Percentiles rank a stretch among this genome's conserved stretches.
phyloP scores from a whole-genome alignment of 345 rosid genomes.

The Trapa incisa region DNA sequence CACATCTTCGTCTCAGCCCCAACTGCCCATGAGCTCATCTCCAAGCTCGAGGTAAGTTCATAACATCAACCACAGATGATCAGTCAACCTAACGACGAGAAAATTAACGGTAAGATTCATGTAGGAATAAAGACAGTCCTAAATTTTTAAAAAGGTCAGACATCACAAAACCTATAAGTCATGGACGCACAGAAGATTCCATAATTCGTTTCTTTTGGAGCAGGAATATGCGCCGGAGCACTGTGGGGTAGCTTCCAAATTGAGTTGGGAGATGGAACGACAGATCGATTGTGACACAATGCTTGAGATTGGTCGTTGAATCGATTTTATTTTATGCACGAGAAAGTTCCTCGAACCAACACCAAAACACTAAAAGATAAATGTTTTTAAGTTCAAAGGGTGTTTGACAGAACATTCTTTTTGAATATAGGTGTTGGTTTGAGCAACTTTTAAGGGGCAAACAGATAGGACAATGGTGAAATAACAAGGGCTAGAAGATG shows the following conservation, averaged over 20 bases:
- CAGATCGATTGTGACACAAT: slow-evolving; percentile 39
- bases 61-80: not conserved
- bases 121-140: too few species aligned
- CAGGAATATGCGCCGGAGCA: slow-evolving; percentile 53
- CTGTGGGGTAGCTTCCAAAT: slow-evolving; percentile 33
- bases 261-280: slow-evolving; percentile 59
- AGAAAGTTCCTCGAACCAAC: too few species aligned
- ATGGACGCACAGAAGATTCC: too few species aligned
- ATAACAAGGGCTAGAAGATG: not conserved
- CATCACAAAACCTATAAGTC: too few species aligned
- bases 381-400: too few species aligned
- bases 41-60: slow-evolving; percentile 48
- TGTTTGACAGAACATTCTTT: too few species aligned
- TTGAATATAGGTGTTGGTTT: too few species aligned
- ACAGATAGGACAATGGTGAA: not conserved
- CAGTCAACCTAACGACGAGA: not conserved
- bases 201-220: slow-evolving; percentile 1
- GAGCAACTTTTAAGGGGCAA: too few species aligned
- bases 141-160: too few species aligned
- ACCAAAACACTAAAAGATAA: too few species aligned
- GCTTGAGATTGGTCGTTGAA: slow-evolving; percentile 46
- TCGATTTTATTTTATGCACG: not conserved
- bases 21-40: slow-evolving; percentile 59
- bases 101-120: too few species aligned
- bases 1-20: slow-evolving; percentile 65